phyloP scores from a whole-genome alignment of 2,329 filamentous ascomycete genomes.

The Bipolaris gigantea region DNA sequence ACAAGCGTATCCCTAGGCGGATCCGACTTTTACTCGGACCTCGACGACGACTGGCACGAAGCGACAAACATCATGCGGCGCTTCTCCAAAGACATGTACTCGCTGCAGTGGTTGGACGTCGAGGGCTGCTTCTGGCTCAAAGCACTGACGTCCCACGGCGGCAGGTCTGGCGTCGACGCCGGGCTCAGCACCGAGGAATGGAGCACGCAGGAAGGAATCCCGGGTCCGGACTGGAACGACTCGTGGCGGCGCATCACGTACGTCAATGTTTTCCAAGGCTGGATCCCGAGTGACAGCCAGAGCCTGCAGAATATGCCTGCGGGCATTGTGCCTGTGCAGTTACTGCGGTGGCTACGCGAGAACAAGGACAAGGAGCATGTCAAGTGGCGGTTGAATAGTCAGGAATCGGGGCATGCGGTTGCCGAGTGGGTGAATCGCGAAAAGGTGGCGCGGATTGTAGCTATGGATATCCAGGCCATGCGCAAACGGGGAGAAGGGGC shows the following conservation, averaged over 20 bases:
- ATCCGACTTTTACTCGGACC: conserved; percentile 55
- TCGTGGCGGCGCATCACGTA: conserved; percentile 51
- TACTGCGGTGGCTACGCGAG: conserved; percentile 43
- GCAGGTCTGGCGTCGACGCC: not conserved
- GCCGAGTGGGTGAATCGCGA: conserved; percentile 46
- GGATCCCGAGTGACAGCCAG: conserved; percentile 44
- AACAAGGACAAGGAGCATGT: conserved; percentile 27
- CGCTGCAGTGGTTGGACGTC: conserved; percentile 63
- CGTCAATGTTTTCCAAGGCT: conserved; percentile 49
- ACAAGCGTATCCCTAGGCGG: conserved; percentile 54
- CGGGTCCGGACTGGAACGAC: conserved; percentile 44
- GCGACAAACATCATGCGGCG: conserved; percentile 59
- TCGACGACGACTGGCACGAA: conserved; percentile 60
- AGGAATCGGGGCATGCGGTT: conserved; percentile 25
- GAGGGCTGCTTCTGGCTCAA: conserved; percentile 63
- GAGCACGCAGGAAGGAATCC: conserved; percentile 11
- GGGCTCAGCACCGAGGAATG: conserved; percentile 5
- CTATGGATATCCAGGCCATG: conserved; percentile 34
- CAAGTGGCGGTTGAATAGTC: conserved; percentile 22
- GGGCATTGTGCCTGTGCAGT: conserved; percentile 36
- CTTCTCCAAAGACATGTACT: conserved; percentile 59
- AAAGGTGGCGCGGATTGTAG: conserved; percentile 39
- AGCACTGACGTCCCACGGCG: conserved; percentile 51
- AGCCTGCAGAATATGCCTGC: conserved; percentile 42
- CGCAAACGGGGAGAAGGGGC: conserved; percentile 25